Evolutionary conservation across 306 rosid species (phyloP).

Genomic region (Lithocarpus polystachyus): DNA sequence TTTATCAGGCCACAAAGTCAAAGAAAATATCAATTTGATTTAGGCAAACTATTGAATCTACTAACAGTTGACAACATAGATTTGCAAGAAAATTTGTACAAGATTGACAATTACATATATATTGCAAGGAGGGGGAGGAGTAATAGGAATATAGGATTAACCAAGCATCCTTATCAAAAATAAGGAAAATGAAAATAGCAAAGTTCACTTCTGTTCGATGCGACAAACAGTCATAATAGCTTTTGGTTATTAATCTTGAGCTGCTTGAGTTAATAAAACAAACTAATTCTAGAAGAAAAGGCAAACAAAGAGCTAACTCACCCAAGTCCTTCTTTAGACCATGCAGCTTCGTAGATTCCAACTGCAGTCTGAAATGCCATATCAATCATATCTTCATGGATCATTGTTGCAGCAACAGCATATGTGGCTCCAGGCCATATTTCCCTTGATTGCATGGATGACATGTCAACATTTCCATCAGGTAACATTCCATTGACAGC

Average conservation of each 20-base stretch:
- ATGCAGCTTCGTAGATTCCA: slow-evolving; percentile 75
- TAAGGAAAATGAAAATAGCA: not conserved
- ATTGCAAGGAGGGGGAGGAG: not conserved
- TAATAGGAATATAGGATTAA: not conserved
- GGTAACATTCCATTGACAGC: slow-evolving; percentile 97
- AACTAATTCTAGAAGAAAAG: not conserved
- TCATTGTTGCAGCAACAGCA: slow-evolving; percentile 90
- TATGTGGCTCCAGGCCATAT: slow-evolving; percentile 98
- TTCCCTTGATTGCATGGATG: slow-evolving; percentile 85
- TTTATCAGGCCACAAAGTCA: too few species aligned
- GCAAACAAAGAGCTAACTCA: slow-evolving; percentile 24
- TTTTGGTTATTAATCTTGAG: not conserved
- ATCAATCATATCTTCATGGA: slow-evolving; percentile 80
- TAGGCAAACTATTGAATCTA: not conserved
- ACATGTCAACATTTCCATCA: slow-evolving; percentile 75
- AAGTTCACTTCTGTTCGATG: not conserved
- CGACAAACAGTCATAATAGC: not conserved
- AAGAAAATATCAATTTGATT: too few species aligned
- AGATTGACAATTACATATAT: not conserved
- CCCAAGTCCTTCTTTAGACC: slow-evolving; percentile 91
- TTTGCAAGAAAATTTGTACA: not conserved
- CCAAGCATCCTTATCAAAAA: not conserved
- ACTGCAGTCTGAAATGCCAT: slow-evolving; percentile 77
- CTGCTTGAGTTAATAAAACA: not conserved
- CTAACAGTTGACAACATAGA: not conserved